Evolutionary conservation across 306 rosid species (phyloP).

Genomic region (Cucurbita pepo): DNA sequence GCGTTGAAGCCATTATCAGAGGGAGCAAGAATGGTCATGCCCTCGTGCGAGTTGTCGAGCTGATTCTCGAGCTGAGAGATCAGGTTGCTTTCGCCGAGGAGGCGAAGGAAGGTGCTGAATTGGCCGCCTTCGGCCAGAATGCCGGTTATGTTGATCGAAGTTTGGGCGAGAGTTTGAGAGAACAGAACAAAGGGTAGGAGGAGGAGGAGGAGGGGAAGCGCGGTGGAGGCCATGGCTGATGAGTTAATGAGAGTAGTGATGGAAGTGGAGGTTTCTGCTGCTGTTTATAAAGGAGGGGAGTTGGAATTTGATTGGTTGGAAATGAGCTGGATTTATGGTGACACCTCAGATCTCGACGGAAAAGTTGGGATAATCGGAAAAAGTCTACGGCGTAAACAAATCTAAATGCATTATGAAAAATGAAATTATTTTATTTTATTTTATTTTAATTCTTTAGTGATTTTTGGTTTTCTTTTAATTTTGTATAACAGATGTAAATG

Average conservation of each 20-base stretch:
- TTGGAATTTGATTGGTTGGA: neutral
- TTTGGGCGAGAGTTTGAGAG: slow-evolving; percentile 23
- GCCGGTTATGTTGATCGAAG: slow-evolving; percentile 35
- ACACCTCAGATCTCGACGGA: neutral
- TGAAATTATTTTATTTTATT: too few species aligned
- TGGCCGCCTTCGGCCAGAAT: slow-evolving; percentile 47
- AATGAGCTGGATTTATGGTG: slow-evolving; percentile 4
- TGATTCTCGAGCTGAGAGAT: slow-evolving; percentile 34
- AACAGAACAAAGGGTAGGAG: slow-evolving; percentile 3
- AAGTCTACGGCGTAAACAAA: neutral
- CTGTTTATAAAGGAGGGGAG: slow-evolving; percentile 20
- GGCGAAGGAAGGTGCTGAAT: slow-evolving; percentile 33
- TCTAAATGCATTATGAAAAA: too few species aligned
- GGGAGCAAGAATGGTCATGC: slow-evolving; percentile 62
- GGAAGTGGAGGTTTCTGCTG: neutral
- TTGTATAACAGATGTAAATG: too few species aligned
- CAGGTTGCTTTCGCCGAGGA: slow-evolving; percentile 37
- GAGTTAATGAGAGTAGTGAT: neutral
- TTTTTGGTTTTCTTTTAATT: too few species aligned
- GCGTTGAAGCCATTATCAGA: slow-evolving; percentile 72
- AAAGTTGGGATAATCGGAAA: too few species aligned
- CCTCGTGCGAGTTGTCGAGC: slow-evolving; percentile 36
- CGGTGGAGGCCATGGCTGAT: slow-evolving; percentile 1
- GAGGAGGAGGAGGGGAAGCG: slow-evolving; percentile 20
- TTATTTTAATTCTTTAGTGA: too few species aligned